phyloP scores from a whole-genome alignment of 176 grass and related monocot genomes.

The Microstegium vimineum region DNA sequence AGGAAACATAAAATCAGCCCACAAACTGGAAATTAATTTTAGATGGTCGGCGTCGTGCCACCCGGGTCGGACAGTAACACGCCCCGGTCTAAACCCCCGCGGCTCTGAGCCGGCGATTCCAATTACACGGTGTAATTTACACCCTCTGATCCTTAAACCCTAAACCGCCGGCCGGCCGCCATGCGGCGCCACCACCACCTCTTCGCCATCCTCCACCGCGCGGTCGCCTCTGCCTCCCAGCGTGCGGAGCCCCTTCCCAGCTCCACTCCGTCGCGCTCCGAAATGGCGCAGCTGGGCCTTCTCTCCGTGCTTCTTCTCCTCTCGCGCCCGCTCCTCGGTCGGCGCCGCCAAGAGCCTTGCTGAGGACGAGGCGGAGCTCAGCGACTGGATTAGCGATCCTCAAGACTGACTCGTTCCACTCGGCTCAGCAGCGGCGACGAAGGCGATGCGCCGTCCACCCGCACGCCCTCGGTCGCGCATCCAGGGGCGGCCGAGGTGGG shows the following conservation, averaged over 20 bases:
- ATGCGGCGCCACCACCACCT: conserved; percentile 30
- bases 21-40: too few relatives aligned
- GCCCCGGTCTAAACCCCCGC: too few relatives aligned
- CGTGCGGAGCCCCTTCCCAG: neutral
- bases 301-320: conserved; percentile 43
- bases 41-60: too few relatives aligned
- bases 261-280: neutral
- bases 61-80: too few relatives aligned
- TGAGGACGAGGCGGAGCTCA: conserved; percentile 82
- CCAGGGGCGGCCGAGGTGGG: conserved; percentile 41
- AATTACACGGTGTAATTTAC: too few relatives aligned
- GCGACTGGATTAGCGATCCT: conserved; percentile 79
- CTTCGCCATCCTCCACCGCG: conserved; percentile 24
- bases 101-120: neutral
- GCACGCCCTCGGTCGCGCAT: neutral
- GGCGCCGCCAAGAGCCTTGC: conserved; percentile 62
- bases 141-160: conserved; percentile 47
- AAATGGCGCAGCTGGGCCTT: conserved; percentile 27
- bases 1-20: too few relatives aligned
- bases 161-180: conserved; percentile 2
- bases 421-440: conserved; percentile 62
- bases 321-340: conserved; percentile 13
- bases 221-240: conserved; percentile 30
- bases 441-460: conserved; percentile 20
- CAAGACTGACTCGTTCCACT: conserved; percentile 59